phyloP scores from a whole-genome alignment of 192 early-diverging fungal species.

The Radiomyces spectabilis region DNA sequence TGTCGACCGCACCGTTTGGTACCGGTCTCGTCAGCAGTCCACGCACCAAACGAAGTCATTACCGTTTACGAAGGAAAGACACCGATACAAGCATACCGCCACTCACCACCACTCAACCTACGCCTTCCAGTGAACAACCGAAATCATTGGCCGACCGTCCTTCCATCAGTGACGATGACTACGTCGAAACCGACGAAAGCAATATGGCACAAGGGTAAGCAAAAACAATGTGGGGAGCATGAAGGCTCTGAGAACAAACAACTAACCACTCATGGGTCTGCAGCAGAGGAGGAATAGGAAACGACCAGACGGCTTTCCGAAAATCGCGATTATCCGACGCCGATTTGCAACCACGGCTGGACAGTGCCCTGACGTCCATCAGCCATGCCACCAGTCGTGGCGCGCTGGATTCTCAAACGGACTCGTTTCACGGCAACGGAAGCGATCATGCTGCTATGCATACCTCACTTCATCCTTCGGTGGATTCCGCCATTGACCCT shows the following conservation, averaged over 20 bases:
- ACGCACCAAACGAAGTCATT: slow-evolving; percentile 18
- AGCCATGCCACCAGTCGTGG: background rate
- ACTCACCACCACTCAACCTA: slow-evolving; percentile 1
- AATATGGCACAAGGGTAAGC: slow-evolving; percentile 49
- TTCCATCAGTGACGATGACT: slow-evolving; percentile 9
- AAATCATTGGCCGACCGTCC: too few species aligned
- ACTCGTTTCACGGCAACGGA: background rate
- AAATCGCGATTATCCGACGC: too few species aligned
- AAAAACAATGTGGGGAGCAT: slow-evolving; percentile 43
- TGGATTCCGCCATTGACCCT: slow-evolving; percentile 37
- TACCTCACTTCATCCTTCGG: slow-evolving; percentile 25
- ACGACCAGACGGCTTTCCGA: too few species aligned
- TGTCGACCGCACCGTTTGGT: slow-evolving; percentile 21
- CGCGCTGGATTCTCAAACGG: background rate
- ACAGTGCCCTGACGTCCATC: background rate
- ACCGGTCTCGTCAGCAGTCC: slow-evolving; percentile 17
- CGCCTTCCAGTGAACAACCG: slow-evolving; percentile 20
- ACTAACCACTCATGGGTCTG: too few species aligned
- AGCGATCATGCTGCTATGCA: background rate
- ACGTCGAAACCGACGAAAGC: too few species aligned
- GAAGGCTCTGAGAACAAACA: too few species aligned
- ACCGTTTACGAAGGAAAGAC: slow-evolving; percentile 6
- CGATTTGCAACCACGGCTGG: too few species aligned
- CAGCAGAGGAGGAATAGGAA: too few species aligned
- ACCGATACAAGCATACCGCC: background rate